A percentile compares a stretch with the other conserved stretches of the same genome.
Conservation (phyloP, 169 alveolate species). For the Babesia ovis region DNA sequence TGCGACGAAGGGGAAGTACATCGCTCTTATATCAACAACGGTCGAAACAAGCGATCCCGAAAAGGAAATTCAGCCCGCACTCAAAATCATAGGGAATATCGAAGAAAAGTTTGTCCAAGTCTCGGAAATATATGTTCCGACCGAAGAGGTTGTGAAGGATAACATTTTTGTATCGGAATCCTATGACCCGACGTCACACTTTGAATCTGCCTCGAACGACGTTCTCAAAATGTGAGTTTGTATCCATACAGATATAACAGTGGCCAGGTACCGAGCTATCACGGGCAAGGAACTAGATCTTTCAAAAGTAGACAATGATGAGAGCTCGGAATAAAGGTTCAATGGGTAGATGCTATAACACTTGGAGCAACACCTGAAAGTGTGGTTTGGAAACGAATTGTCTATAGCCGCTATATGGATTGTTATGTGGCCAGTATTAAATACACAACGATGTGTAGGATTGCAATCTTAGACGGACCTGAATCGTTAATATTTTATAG, state of each 20-base stretch:
- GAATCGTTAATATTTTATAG: too few relatives aligned
- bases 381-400: too few relatives aligned
- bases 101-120: constrained; percentile 89
- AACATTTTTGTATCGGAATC: constrained; percentile 90
- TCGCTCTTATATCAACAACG: constrained; percentile 94
- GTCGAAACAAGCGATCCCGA: constrained; percentile 95
- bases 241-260: neutral
- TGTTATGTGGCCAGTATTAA: too few relatives aligned
- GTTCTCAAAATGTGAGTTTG: constrained; percentile 83
- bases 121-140: constrained; percentile 89
- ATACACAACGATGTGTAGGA: too few relatives aligned
- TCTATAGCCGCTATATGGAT: too few relatives aligned
- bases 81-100: constrained; percentile 90
- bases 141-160: constrained; percentile 84
- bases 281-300: constrained; percentile 76
- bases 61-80: constrained; percentile 91
- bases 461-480: too few relatives aligned
- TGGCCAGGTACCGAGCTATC: constrained; percentile 64
- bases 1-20: constrained; percentile 91
- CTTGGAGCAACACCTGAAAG: too few relatives aligned
- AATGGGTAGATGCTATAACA: too few relatives aligned
- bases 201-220: constrained; percentile 95
- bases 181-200: constrained; percentile 96
- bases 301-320: constrained; percentile 30
- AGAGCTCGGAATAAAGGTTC: neutral